Evolutionary conservation across 179 eudicot species (phyloP).

Genomic region (Pouteria campechiana): DNA sequence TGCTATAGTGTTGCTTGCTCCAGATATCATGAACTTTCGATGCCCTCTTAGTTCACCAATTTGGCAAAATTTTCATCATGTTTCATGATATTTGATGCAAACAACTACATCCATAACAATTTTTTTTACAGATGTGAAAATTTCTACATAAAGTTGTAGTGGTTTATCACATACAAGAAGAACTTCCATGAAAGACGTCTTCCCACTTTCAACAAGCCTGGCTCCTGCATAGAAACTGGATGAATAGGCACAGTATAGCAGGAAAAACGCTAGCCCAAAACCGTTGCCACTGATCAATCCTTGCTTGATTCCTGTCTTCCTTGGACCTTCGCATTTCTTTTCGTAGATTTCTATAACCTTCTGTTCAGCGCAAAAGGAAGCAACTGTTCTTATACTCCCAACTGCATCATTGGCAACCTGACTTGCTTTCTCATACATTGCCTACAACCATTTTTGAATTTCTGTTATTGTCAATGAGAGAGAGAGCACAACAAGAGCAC

Average conservation of each 20-base stretch:
- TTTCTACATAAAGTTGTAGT: too few species aligned
- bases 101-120: too few species aligned
- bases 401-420: constrained; percentile 42
- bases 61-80: too few species aligned
- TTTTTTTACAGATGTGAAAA: too few species aligned
- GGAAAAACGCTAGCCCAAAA: constrained; percentile 17
- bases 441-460: constrained; percentile 13
- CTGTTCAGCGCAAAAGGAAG: constrained; percentile 42
- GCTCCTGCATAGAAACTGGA: constrained; percentile 45
- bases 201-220: constrained; percentile 29
- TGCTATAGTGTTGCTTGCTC: too few species aligned
- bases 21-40: too few species aligned
- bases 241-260: constrained; percentile 25
- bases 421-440: constrained; percentile 37
- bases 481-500: too few species aligned
- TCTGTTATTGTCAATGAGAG: too few species aligned
- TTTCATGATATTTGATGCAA: too few species aligned
- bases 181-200: constrained; percentile 29
- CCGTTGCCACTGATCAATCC: constrained; percentile 30
- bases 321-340: constrained; percentile 26
- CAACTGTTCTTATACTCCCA: constrained; percentile 37
- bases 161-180: constrained; percentile 30
- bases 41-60: too few species aligned
- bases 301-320: constrained; percentile 27
- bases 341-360: constrained; percentile 30